A percentile compares a stretch with the other conserved stretches of the same genome.
Evolutionary conservation across 208 protist genomes (phyloP).

Genomic region (Acanthamoeba pearcei): DNA sequence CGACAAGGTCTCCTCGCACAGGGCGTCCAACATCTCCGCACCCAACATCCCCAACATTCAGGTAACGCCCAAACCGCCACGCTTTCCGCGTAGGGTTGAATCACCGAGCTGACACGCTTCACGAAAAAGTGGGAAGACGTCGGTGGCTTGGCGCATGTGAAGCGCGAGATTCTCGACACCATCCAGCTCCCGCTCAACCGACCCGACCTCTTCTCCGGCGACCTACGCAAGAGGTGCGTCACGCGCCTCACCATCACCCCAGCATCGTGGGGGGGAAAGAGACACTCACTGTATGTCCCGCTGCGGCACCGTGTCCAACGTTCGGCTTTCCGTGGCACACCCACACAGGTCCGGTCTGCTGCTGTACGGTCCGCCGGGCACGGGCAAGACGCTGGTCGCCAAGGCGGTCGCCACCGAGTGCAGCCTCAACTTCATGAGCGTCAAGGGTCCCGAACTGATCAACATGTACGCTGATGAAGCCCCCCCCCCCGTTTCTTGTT

Average conservation of each 20-base stretch:
- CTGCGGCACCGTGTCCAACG: too few species aligned
- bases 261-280: too few species aligned
- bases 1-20: conserved; percentile 74
- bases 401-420: conserved; percentile 89
- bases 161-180: conserved; percentile 95
- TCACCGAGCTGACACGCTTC: neutral
- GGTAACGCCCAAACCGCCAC: neutral
- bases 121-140: conserved; percentile 88
- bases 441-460: conserved; percentile 90
- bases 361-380: conserved; percentile 52
- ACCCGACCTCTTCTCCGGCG: conserved; percentile 92
- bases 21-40: conserved; percentile 77
- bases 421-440: conserved; percentile 85
- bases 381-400: conserved; percentile 89
- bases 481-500: neutral
- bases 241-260: neutral
- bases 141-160: conserved; percentile 94
- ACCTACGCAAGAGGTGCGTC: conserved; percentile 67
- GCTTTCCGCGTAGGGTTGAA: too few species aligned
- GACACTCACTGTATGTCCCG: too few species aligned
- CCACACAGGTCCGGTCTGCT: conserved; percentile 69
- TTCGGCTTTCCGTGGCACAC: neutral
- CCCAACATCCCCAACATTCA: conserved; percentile 75
- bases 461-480: conserved; percentile 81
- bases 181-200: conserved; percentile 96